phyloP scores from a whole-genome alignment of 116 monocot species.

The Phalaenopsis hybrid region DNA sequence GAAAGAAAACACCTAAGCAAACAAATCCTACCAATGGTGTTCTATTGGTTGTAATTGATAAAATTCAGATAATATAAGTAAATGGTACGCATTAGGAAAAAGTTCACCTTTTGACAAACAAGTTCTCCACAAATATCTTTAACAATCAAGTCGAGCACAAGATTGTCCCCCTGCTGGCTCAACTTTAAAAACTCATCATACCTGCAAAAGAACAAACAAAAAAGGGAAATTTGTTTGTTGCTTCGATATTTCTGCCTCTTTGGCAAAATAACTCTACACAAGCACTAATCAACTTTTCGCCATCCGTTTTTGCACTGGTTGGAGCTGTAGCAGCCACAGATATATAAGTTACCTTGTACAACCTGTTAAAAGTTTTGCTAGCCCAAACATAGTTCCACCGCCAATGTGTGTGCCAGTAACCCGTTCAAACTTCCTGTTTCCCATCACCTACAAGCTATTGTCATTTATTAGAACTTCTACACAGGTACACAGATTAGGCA shows the following conservation, averaged over 20 bases:
- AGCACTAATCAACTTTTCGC: neutral
- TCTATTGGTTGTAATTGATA: neutral
- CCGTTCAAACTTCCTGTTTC: conserved; percentile 53
- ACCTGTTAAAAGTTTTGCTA: conserved; percentile 74
- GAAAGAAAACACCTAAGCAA: neutral
- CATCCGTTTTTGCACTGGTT: neutral
- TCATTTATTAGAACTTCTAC: conserved; percentile 5
- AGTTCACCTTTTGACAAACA: conserved; percentile 46
- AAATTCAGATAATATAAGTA: neutral
- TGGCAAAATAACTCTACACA: neutral
- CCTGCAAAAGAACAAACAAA: conserved; percentile 21
- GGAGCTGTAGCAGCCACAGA: neutral
- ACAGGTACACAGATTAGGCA: neutral
- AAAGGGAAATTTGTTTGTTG: neutral
- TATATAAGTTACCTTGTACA: conserved; percentile 41
- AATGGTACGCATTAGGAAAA: conserved; percentile 7
- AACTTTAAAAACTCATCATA: conserved; percentile 67
- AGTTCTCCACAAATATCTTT: conserved; percentile 73
- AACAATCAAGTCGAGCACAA: conserved; percentile 65
- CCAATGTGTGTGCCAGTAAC: conserved; percentile 74
- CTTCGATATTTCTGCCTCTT: neutral
- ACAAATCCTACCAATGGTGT: neutral
- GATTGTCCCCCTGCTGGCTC: conserved; percentile 63
- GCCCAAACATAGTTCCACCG: conserved; percentile 69
- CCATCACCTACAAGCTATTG: conserved; percentile 45